Conservation (phyloP, 305 asterid genomes). For the Fraxinus angustifolia region DNA sequence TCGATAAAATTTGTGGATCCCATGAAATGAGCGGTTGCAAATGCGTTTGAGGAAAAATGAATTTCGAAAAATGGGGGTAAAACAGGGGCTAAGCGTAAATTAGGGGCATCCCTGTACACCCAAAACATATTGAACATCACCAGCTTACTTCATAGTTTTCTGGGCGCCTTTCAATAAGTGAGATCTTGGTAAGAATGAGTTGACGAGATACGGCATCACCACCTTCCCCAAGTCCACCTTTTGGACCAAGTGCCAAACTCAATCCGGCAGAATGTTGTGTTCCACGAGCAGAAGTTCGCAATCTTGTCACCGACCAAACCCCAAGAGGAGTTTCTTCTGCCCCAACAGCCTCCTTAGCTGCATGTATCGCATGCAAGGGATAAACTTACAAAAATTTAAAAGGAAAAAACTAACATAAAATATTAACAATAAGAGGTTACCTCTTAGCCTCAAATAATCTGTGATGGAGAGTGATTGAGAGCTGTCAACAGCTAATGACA, state of each 20-base stretch:
- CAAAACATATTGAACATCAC: slow-evolving; percentile 20
- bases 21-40: background rate
- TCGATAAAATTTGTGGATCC: background rate
- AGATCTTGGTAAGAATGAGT: slow-evolving; percentile 86
- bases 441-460: slow-evolving; percentile 79
- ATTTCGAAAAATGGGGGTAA: background rate
- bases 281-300: slow-evolving; percentile 97
- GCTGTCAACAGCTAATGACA: slow-evolving; percentile 69
- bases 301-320: slow-evolving; percentile 91
- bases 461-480: slow-evolving; percentile 67
- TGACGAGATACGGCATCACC: slow-evolving; percentile 97
- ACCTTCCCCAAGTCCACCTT: slow-evolving; percentile 92
- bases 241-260: slow-evolving; percentile 84
- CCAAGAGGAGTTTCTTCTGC: slow-evolving; percentile 96
- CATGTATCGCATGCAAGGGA: slow-evolving; percentile 24
- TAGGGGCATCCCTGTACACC: slow-evolving; percentile 10
- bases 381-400: background rate
- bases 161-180: slow-evolving; percentile 96
- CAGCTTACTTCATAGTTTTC: slow-evolving; percentile 93
- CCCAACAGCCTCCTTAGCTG: slow-evolving; percentile 96
- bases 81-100: background rate
- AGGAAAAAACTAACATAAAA: slow-evolving; percentile 3
- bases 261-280: slow-evolving; percentile 67
- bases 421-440: slow-evolving; percentile 41
- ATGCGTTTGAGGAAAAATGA: background rate